phyloP scores from a whole-genome alignment of 1,284 basidiomycete species.

The Termitomyces sp. region DNA sequence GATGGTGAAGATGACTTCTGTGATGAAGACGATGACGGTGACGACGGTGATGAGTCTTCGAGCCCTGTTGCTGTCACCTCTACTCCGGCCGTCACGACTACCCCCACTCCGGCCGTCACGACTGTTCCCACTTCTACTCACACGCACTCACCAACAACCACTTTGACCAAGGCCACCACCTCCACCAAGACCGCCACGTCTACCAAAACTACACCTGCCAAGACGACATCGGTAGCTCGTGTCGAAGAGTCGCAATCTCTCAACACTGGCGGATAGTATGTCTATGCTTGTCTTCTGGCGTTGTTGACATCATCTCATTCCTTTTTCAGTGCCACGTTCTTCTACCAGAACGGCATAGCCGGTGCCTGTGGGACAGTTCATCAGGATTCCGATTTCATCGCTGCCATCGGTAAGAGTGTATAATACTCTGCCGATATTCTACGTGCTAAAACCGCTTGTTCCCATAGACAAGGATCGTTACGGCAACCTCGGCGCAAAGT shows the following conservation, averaged over 20 bases:
- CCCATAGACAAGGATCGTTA: slow-evolving; percentile 44
- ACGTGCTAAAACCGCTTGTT: neutral
- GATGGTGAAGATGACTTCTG: slow-evolving; percentile 31
- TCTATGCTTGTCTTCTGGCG: slow-evolving; percentile 19
- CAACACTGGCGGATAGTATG: slow-evolving; percentile 45
- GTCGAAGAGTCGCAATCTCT: slow-evolving; percentile 16
- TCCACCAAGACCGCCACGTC: slow-evolving; percentile 9
- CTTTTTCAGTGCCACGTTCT: slow-evolving; percentile 59
- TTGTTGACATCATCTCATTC: slow-evolving; percentile 8
- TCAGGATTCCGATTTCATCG: slow-evolving; percentile 62
- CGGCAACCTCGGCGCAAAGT: slow-evolving; percentile 42
- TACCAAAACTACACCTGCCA: slow-evolving; percentile 2
- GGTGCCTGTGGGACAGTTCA: slow-evolving; percentile 75
- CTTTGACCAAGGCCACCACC: slow-evolving; percentile 1
- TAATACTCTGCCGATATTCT: neutral
- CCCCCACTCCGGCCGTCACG: slow-evolving; percentile 3
- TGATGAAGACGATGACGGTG: slow-evolving; percentile 29
- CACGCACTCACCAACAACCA: neutral
- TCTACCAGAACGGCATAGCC: slow-evolving; percentile 60
- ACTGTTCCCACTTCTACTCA: slow-evolving; percentile 11
- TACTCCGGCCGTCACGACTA: neutral
- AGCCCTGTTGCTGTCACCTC: slow-evolving; percentile 12
- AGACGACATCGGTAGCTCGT: neutral
- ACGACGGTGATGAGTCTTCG: slow-evolving; percentile 14
- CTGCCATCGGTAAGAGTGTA: slow-evolving; percentile 54